Evolutionary conservation across 345 rosid species (phyloP).

Genomic region (Iberis pinnata): DNA sequence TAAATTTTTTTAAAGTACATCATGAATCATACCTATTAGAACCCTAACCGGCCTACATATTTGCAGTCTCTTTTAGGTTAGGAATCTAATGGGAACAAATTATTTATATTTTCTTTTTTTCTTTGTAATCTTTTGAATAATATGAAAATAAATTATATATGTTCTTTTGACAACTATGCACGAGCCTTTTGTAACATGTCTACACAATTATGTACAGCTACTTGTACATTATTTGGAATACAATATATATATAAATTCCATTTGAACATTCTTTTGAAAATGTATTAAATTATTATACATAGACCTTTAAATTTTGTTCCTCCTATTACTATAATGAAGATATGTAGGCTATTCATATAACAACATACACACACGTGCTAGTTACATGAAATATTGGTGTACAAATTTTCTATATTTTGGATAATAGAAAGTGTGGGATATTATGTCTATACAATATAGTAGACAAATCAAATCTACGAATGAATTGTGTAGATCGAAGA

Average conservation of each 20-base stretch:
- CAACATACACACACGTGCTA: too few relatives aligned
- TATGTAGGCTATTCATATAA: too few relatives aligned
- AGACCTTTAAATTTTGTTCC: too few relatives aligned
- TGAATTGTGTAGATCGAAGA: too few relatives aligned
- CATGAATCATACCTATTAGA: conserved; percentile 36
- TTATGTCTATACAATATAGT: too few relatives aligned
- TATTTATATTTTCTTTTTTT: conserved; percentile 20
- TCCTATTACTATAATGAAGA: too few relatives aligned
- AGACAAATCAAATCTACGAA: too few relatives aligned
- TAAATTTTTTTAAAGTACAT: not conserved
- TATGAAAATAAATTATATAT: not conserved
- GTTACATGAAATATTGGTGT: too few relatives aligned
- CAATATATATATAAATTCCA: not conserved
- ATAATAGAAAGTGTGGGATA: too few relatives aligned
- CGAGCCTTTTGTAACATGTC: conserved; percentile 26
- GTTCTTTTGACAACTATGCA: conserved; percentile 30
- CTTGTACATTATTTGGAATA: conserved; percentile 16
- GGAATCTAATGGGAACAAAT: conserved; percentile 28
- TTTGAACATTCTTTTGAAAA: too few relatives aligned
- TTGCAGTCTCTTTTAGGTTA: conserved; percentile 35
- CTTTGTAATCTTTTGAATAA: conserved; percentile 19
- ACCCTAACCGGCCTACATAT: conserved; percentile 39
- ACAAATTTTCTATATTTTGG: too few relatives aligned
- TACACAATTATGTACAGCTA: not conserved
- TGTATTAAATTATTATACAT: too few relatives aligned